Evolutionary conservation across 257 asterid genomes (phyloP).

Genomic region (Solanum gandarillasii): DNA sequence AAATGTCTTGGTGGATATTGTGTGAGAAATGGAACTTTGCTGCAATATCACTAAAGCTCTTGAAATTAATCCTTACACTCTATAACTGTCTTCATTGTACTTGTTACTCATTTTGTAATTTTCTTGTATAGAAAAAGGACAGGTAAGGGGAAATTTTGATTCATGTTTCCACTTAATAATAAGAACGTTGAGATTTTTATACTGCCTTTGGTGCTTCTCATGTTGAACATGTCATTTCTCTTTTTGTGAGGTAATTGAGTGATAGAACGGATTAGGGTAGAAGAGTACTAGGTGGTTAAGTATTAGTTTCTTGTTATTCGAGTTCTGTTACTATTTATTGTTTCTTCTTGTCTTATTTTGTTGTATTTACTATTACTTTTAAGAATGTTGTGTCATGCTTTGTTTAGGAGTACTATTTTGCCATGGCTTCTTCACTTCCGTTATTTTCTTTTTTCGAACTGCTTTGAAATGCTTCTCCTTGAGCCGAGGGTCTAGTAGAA

Average conservation of each 20-base stretch:
- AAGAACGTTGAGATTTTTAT: background rate
- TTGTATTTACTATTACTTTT: background rate
- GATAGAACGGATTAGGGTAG: background rate
- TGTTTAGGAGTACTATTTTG: too few relatives aligned
- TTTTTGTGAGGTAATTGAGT: background rate
- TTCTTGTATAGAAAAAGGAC: constrained; percentile 34
- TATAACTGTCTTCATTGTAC: background rate
- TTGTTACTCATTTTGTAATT: constrained; percentile 13
- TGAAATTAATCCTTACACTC: background rate
- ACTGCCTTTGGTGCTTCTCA: background rate
- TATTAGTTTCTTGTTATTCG: background rate
- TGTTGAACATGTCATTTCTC: background rate
- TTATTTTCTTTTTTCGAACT: too few relatives aligned
- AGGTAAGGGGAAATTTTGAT: constrained; percentile 27
- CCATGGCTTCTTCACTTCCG: background rate
- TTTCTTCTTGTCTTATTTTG: background rate
- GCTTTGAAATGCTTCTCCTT: background rate
- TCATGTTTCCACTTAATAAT: background rate
- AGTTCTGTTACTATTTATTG: background rate
- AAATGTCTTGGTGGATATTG: background rate
- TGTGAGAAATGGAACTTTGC: background rate
- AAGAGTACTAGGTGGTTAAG: background rate
- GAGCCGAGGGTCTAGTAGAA: background rate
- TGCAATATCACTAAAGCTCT: background rate
- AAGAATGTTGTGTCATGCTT: background rate